Base-by-base conservation (phyloP, 1,139 yeast species). In the Diutina catenulata region DNA sequence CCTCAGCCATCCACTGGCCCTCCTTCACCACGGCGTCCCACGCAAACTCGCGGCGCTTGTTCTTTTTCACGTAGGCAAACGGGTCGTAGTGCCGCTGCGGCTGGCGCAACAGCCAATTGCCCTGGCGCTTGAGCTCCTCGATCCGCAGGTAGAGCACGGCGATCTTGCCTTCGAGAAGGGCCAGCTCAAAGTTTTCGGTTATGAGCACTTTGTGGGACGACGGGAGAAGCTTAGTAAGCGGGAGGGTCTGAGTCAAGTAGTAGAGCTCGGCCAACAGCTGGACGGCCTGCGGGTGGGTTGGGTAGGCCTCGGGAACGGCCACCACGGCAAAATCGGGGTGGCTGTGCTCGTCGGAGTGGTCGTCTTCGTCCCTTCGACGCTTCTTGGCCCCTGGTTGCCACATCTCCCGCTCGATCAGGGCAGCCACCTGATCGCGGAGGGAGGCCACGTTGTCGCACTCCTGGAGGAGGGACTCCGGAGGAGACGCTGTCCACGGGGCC, bases 111-210 rank as follows among this genome's bases (percentile, higher is more conserved):
- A 95, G 81, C 98, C 98, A 93, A 49, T 82, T 77, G 5, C 86
- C 84, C 41, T 80, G 80, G 39, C 94, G 66, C 52, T 87, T 84
- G 43, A 93, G 65, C 53, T 88, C 97, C 51, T 91, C 98, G 36
- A 93, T 88, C 41, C 97, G 71, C 3, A 94, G 83, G 49, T 86
- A 83, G 13, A 86, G 75, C n/a, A 87, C 95, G 0, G 95, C 86
- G 8, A 91, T 76, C 52, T 88, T 83, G 7, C 96, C 95, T 53
- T 91, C 99, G n/a, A 86, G 70, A 22, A 88, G 62, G 0, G 95
- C 86, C 49, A 82, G 71, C 50, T 86, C 94, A 58, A 76, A 91
- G 42, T 83, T 75, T 37, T 83, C 93, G 0, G 97, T 83, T 39
- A 86, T 76, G 37, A 91, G 63, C 0, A 83, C 80, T 53, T 91